Conservation (phyloP, 2,329 filamentous ascomycete species). For the Colletotrichum incanum region DNA sequence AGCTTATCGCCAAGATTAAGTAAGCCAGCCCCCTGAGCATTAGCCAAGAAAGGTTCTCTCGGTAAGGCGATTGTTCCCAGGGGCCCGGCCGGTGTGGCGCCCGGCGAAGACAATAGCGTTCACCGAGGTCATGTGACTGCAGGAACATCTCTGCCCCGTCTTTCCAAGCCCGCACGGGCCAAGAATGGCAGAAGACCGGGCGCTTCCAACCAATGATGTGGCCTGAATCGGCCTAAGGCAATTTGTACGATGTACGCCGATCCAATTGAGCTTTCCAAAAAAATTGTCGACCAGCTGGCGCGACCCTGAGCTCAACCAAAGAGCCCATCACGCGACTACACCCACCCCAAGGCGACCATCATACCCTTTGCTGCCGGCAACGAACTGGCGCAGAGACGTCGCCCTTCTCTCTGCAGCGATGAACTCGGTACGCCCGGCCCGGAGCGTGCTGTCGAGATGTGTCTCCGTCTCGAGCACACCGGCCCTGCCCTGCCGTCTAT, state of each 20-base stretch:
- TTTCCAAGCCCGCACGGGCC: slow-evolving; percentile 1
- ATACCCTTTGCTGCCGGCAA: slow-evolving; percentile 36
- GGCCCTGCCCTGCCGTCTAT: slow-evolving; percentile 57
- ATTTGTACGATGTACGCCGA: slow-evolving; percentile 16
- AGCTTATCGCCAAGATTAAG: slow-evolving; percentile 1
- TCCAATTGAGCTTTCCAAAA: slow-evolving; percentile 43
- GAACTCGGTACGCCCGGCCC: slow-evolving; percentile 70
- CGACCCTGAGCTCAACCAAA: slow-evolving; percentile 31
- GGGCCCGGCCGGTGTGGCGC: slow-evolving; percentile 13
- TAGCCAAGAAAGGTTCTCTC: neutral
- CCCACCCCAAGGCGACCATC: slow-evolving; percentile 22
- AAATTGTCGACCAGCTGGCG: slow-evolving; percentile 44
- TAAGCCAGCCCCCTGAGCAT: slow-evolving; percentile 24
- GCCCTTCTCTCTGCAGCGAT: slow-evolving; percentile 56
- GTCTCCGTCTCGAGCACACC: slow-evolving; percentile 55
- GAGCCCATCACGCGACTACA: slow-evolving; percentile 37
- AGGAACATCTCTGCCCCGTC: neutral
- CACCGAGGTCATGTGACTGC: slow-evolving; percentile 21
- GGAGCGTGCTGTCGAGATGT: slow-evolving; percentile 68
- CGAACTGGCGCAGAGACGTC: slow-evolving; percentile 40
- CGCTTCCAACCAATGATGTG: slow-evolving; percentile 29
- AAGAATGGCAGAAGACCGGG: neutral
- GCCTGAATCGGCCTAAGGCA: slow-evolving; percentile 21
- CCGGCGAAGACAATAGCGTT: too few relatives aligned
- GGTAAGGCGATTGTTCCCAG: neutral